Percentiles rank a stretch among this genome's conserved stretches.
These are phyloP conservation scores for Neurospora sp. DNA, from an alignment of 2,329 filamentous ascomycete species.

Conservation along the genomic window DNA sequence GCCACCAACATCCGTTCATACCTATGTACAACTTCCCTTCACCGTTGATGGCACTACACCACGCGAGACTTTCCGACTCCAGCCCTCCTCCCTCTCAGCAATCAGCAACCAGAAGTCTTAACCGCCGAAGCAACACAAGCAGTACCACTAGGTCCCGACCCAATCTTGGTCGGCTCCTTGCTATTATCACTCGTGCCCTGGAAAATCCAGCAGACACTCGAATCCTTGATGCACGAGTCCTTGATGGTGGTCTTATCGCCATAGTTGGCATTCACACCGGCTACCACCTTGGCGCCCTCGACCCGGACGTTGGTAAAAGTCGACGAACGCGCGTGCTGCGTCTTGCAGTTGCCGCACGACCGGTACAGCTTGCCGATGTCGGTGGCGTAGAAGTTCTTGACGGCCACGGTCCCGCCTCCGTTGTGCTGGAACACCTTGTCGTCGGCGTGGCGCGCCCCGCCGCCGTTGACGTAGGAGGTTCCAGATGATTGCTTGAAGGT, in stretches of 20 bases:
- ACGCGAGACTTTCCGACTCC: background rate
- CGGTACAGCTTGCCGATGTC: conserved; percentile 37
- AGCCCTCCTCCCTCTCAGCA: conserved; percentile 7
- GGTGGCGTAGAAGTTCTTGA: conserved; percentile 31
- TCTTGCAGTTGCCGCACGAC: conserved; percentile 39
- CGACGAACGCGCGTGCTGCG: conserved; percentile 28
- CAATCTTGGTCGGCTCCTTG: conserved; percentile 18
- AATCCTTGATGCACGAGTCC: conserved; percentile 14
- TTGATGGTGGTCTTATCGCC: conserved; percentile 25
- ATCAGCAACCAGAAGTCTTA: conserved; percentile 17
- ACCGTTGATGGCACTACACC: background rate
- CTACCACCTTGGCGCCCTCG: conserved; percentile 29
- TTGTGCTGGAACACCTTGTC: conserved; percentile 32
- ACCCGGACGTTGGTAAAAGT: conserved; percentile 35
- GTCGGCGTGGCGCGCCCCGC: conserved; percentile 26
- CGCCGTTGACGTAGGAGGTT: conserved; percentile 28
- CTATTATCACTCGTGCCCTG: conserved; percentile 13
- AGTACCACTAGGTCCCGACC: conserved; percentile 13
- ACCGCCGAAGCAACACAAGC: conserved; percentile 13
- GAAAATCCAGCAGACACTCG: conserved; percentile 12
- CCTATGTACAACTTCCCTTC: background rate
- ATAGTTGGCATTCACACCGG: conserved; percentile 39
- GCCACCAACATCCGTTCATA: background rate
- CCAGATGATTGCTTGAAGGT: conserved; percentile 27
- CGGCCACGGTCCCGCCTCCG: conserved; percentile 24